phyloP scores from a whole-genome alignment of 495 filamentous ascomycete genomes.

The Melanomma pulvis-pyrius region DNA sequence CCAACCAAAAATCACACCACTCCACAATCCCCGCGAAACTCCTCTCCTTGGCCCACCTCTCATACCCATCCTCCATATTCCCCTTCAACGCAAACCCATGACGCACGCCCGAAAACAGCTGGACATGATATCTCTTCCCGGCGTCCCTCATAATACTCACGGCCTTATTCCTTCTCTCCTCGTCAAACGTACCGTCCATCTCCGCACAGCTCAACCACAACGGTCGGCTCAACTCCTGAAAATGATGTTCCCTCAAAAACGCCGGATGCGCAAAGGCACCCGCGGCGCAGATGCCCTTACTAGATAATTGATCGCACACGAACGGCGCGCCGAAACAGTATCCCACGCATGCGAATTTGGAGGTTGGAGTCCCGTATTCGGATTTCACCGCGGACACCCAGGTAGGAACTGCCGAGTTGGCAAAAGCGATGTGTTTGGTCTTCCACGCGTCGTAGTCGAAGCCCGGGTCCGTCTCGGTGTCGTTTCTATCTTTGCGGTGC shows the following conservation, averaged over 20 bases:
- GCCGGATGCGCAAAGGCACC: slow-evolving; percentile 52
- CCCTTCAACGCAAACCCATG: slow-evolving; percentile 39
- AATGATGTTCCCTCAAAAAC: slow-evolving; percentile 47
- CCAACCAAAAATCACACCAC: slow-evolving; percentile 50
- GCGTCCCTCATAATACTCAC: slow-evolving; percentile 34
- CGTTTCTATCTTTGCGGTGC: slow-evolving; percentile 44
- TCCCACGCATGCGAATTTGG: slow-evolving; percentile 48
- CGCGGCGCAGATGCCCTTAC: slow-evolving; percentile 33
- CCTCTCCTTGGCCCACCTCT: slow-evolving; percentile 45
- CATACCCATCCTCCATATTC: slow-evolving; percentile 33
- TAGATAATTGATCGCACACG: slow-evolving; percentile 43
- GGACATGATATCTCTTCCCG: slow-evolving; percentile 34
- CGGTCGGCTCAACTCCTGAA: slow-evolving; percentile 39
- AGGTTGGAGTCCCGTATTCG: slow-evolving; percentile 41
- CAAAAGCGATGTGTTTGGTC: slow-evolving; percentile 45
- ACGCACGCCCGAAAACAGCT: slow-evolving; percentile 35
- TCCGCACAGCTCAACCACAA: too few relatives aligned
- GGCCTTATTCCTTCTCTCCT: slow-evolving; percentile 30
- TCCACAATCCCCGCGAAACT: slow-evolving; percentile 43
- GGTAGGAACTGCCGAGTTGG: slow-evolving; percentile 41
- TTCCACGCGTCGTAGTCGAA: slow-evolving; percentile 52
- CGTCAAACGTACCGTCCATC: slow-evolving; percentile 39
- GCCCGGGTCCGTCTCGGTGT: slow-evolving; percentile 42
- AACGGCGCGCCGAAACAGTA: slow-evolving; percentile 53
- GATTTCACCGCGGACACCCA: slow-evolving; percentile 43